These are phyloP conservation scores for Arthroderma sp. DNA, from an alignment of 2,329 filamentous ascomycete species.

Conservation along the genomic window DNA sequence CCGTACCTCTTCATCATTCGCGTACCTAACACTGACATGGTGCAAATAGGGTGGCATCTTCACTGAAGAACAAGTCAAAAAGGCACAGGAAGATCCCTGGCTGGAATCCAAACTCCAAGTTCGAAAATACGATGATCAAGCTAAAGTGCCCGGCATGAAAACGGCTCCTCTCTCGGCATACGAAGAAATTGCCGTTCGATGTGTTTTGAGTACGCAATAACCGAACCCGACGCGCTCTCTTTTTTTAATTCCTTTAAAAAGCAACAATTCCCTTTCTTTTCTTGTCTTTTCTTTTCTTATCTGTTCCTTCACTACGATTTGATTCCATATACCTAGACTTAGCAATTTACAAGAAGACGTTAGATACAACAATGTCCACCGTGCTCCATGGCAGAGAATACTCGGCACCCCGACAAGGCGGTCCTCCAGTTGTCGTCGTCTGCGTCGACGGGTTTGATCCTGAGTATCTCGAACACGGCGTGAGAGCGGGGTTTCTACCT, in stretches of 20 bases:
- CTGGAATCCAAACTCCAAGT: background rate
- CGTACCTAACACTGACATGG: background rate
- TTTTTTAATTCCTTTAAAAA: too few species aligned
- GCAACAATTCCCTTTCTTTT: too few species aligned
- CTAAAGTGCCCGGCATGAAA: background rate
- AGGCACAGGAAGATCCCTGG: background rate
- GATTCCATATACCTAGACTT: too few species aligned
- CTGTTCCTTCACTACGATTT: too few species aligned
- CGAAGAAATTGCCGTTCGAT: background rate
- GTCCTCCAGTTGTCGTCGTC: slow-evolving; percentile 27
- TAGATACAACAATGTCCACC: background rate
- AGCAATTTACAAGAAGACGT: too few species aligned
- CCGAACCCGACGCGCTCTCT: background rate
- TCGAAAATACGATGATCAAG: background rate
- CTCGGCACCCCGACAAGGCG: slow-evolving; percentile 14
- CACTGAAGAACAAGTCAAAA: background rate
- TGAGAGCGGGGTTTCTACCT: slow-evolving; percentile 24
- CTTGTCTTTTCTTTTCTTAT: too few species aligned
- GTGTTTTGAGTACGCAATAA: background rate
- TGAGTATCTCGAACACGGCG: slow-evolving; percentile 25
- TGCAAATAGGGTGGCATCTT: background rate
- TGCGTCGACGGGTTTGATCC: slow-evolving; percentile 36
- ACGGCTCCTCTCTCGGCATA: background rate
- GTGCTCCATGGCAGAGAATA: slow-evolving; percentile 21
- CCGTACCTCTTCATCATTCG: background rate